Evolutionary conservation across 2,329 filamentous ascomycete genomes (phyloP).

Genomic region (Alternaria gaisen): DNA sequence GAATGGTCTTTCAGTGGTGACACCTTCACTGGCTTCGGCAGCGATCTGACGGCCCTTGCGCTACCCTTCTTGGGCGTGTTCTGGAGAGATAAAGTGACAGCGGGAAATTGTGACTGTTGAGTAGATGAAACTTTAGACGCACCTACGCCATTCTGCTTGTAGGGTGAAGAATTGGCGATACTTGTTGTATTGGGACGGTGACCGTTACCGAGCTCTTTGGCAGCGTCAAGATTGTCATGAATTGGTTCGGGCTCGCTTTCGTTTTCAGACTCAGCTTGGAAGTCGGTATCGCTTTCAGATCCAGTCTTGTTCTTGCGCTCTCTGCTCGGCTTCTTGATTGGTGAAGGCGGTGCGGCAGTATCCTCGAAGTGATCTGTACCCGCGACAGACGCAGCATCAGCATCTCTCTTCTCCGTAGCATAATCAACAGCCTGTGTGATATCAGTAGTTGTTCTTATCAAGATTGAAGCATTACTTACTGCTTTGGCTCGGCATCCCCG

Average conservation of each 20-base stretch:
- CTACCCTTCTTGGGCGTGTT: constrained; percentile 1
- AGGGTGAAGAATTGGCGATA: constrained; percentile 19
- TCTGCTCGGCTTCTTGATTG: constrained; percentile 43
- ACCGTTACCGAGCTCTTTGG: constrained; percentile 13
- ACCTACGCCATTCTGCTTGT: constrained; percentile 35
- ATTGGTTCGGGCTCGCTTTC: constrained; percentile 32
- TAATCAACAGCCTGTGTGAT: constrained; percentile 57
- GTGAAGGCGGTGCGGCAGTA: constrained; percentile 28
- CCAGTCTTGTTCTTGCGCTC: constrained; percentile 42
- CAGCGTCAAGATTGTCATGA: constrained; percentile 15
- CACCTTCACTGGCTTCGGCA: background rate
- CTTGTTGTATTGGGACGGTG: constrained; percentile 16
- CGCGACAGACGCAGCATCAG: constrained; percentile 18
- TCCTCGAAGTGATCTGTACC: constrained; percentile 31
- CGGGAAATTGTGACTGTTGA: constrained; percentile 10
- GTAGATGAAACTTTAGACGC: constrained; percentile 21
- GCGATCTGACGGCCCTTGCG: constrained; percentile 1
- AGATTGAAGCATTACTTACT: constrained; percentile 49
- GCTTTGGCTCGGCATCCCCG: constrained; percentile 79
- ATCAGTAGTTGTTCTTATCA: constrained; percentile 11
- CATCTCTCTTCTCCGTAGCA: constrained; percentile 45
- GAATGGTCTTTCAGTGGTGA: background rate
- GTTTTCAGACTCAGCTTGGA: constrained; percentile 52
- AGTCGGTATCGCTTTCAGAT: constrained; percentile 60
- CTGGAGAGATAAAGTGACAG: constrained; percentile 9